Evolutionary conservation across 2,329 filamentous ascomycete genomes (phyloP).

Genomic region (Colletotrichum brevisporum): DNA sequence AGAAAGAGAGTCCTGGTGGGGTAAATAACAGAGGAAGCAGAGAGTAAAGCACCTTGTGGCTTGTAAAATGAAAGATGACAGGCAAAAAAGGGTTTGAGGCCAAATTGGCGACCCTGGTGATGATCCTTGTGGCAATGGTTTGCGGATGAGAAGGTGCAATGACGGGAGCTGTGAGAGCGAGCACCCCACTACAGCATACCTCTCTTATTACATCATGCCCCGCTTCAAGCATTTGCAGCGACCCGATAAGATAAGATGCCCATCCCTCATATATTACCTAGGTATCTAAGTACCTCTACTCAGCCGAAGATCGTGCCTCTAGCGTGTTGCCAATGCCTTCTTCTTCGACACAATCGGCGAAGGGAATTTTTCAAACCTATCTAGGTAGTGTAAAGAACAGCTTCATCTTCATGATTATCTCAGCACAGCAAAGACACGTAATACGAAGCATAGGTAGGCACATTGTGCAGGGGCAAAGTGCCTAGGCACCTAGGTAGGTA

Average conservation of each 20-base stretch:
- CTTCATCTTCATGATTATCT: too few species aligned
- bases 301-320: too few species aligned
- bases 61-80: neutral
- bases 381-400: too few species aligned
- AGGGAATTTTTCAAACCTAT: too few species aligned
- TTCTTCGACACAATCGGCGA: too few species aligned
- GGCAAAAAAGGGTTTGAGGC: neutral
- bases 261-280: neutral
- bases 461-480: too few species aligned
- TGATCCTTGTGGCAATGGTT: neutral
- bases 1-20: neutral
- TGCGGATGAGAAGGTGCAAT: slow-evolving; percentile 14
- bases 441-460: too few species aligned
- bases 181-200: slow-evolving; percentile 29
- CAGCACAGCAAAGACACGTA: too few species aligned
- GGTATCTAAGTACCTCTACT: too few species aligned
- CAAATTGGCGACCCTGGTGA: neutral
- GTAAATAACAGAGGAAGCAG: neutral
- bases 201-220: slow-evolving; percentile 41
- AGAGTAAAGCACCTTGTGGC: too few species aligned
- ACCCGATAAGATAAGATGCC: slow-evolving; percentile 32
- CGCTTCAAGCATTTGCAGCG: slow-evolving; percentile 33
- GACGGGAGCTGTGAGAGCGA: neutral
- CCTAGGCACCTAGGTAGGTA: too few species aligned
- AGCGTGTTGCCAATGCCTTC: too few species aligned